Conservation (phyloP, 2,329 filamentous ascomycete species). For the Xylaria arbuscula region DNA sequence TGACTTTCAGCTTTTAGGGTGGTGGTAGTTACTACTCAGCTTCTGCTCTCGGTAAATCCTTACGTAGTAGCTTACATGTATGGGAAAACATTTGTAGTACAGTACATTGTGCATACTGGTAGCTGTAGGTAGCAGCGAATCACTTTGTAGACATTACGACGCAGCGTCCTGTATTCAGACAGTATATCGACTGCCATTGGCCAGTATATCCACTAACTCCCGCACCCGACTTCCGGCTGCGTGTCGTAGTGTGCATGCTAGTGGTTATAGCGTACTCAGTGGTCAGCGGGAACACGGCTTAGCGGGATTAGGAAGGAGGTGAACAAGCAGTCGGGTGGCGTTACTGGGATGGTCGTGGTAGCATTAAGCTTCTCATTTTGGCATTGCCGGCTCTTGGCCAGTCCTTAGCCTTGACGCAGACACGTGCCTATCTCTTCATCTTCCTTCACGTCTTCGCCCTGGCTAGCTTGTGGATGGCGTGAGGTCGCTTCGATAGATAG, state of each 20-base stretch:
- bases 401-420: slow-evolving; percentile 33
- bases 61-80: too few relatives aligned
- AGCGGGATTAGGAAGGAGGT: slow-evolving; percentile 26
- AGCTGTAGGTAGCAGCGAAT: slow-evolving; percentile 21
- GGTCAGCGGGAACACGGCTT: slow-evolving; percentile 15
- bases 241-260: neutral
- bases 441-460: slow-evolving; percentile 7
- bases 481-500: neutral
- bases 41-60: too few relatives aligned
- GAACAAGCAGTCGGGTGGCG: slow-evolving; percentile 34
- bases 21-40: neutral
- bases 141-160: slow-evolving; percentile 20
- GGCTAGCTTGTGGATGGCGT: neutral
- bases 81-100: too few relatives aligned
- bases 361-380: slow-evolving; percentile 7
- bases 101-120: too few relatives aligned
- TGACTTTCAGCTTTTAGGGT: neutral
- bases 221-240: neutral
- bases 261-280: neutral
- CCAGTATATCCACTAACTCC: neutral
- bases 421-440: slow-evolving; percentile 34
- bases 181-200: neutral
- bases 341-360: slow-evolving; percentile 9
- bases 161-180: neutral
- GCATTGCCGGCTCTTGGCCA: slow-evolving; percentile 37